A percentile compares a stretch with the other conserved stretches of the same genome.
Evolutionary conservation across 2,329 filamentous ascomycete genomes (phyloP).

Genomic region (Pyrenophora tritici-repentis): DNA sequence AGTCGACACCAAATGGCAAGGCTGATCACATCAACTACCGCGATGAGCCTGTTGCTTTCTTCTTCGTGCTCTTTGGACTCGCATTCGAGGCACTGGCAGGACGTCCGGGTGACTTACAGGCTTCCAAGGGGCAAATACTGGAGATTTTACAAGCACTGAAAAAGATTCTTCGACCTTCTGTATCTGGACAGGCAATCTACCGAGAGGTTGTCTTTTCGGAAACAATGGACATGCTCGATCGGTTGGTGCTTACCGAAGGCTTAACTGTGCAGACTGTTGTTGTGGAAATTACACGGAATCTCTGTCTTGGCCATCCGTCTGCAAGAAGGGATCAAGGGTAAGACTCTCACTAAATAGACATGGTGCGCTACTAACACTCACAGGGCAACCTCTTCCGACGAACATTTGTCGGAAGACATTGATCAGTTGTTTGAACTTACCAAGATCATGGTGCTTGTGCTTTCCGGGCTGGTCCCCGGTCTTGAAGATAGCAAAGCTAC

Average conservation of each 20-base stretch:
- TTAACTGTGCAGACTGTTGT: slow-evolving; percentile 89
- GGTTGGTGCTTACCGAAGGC: slow-evolving; percentile 88
- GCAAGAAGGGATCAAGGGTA: slow-evolving; percentile 70
- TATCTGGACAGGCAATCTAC: slow-evolving; percentile 95
- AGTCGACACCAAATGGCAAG: slow-evolving; percentile 56
- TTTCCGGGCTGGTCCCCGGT: slow-evolving; percentile 86
- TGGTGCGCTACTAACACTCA: slow-evolving; percentile 7
- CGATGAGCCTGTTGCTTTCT: slow-evolving; percentile 96
- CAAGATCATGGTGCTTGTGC: slow-evolving; percentile 89
- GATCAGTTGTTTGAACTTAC: slow-evolving; percentile 98
- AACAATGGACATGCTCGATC: slow-evolving; percentile 93
- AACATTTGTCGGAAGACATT: slow-evolving; percentile 91
- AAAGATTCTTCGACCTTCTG: slow-evolving; percentile 91
- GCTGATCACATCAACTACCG: slow-evolving; percentile 88
- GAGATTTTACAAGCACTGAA: slow-evolving; percentile 90
- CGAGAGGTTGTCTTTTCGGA: slow-evolving; percentile 95
- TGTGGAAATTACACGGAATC: slow-evolving; percentile 87
- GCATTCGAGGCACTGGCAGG: slow-evolving; percentile 94
- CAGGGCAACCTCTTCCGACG: slow-evolving; percentile 57
- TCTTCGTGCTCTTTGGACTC: slow-evolving; percentile 96
- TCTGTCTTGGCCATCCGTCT: slow-evolving; percentile 90
- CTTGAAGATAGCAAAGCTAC: slow-evolving; percentile 62
- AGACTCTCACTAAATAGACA: slow-evolving; percentile 25
- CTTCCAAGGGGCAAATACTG: slow-evolving; percentile 76
- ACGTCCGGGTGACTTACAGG: slow-evolving; percentile 71